These are phyloP conservation scores for Spirogloea muscicola DNA, from an alignment of 139 green algal species.

Conservation along the genomic window DNA sequence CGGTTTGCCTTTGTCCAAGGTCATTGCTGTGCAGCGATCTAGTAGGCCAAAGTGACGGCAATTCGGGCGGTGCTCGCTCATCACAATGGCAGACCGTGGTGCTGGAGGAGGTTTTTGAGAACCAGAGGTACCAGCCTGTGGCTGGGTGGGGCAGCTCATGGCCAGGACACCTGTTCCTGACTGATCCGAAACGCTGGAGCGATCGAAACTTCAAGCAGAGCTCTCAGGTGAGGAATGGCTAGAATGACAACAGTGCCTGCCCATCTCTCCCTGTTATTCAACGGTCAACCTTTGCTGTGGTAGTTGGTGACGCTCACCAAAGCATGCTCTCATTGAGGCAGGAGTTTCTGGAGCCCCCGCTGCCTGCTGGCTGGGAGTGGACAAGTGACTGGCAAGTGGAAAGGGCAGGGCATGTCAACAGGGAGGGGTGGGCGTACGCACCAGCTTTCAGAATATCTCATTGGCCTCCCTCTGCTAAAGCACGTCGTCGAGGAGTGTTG, in stretches of 20 bases:
- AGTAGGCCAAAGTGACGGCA: neutral
- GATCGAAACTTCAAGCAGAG: constrained; percentile 10
- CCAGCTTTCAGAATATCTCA: constrained; percentile 53
- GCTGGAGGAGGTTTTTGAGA: constrained; percentile 80
- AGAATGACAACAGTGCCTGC: too few relatives aligned
- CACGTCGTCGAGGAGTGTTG: too few relatives aligned
- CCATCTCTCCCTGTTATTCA: too few relatives aligned
- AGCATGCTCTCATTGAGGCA: neutral
- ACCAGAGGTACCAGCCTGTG: constrained; percentile 70
- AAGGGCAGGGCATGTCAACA: constrained; percentile 51
- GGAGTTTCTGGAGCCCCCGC: constrained; percentile 6
- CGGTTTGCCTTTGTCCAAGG: constrained; percentile 24
- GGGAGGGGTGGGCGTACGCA: constrained; percentile 66
- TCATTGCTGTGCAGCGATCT: neutral
- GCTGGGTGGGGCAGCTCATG: constrained; percentile 51
- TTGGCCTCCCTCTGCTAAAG: too few relatives aligned
- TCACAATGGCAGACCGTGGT: too few relatives aligned
- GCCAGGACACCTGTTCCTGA: constrained; percentile 53
- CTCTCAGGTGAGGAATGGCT: neutral
- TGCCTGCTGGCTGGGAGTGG: constrained; percentile 65
- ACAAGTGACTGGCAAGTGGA: constrained; percentile 67
- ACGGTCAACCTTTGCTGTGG: too few relatives aligned
- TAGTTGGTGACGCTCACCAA: too few relatives aligned
- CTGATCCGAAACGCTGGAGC: constrained; percentile 59
- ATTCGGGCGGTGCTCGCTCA: neutral